These are phyloP conservation scores for Solanum gandarillasii DNA, from an alignment of 257 asterid genomes.

Conservation along the genomic window DNA sequence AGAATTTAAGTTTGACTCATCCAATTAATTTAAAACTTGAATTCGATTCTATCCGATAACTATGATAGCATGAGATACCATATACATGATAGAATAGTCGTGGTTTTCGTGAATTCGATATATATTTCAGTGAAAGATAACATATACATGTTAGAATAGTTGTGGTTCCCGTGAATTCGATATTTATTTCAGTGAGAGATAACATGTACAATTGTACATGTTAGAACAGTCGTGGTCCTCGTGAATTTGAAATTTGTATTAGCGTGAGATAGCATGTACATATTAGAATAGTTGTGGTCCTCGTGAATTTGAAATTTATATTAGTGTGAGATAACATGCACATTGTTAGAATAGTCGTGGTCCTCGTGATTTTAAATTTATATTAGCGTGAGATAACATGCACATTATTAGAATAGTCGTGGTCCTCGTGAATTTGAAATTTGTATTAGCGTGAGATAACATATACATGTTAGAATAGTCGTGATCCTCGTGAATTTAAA, in stretches of 20 bases:
- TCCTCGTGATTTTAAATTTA: background rate
- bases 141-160: background rate
- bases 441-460: background rate
- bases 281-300: background rate
- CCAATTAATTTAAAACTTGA: background rate
- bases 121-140: background rate
- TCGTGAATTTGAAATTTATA: background rate
- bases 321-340: background rate
- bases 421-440: background rate
- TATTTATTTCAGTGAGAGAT: rapidly evolving
- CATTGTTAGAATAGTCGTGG: background rate
- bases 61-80: background rate
- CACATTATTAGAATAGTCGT: background rate
- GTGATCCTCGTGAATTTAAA: background rate
- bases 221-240: background rate
- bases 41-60: background rate
- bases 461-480: background rate
- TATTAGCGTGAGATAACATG: background rate
- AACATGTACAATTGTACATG: background rate
- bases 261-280: background rate
- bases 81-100: background rate
- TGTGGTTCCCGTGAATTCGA: background rate
- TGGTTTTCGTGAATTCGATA: background rate
- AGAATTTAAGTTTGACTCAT: background rate
- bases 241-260: background rate